phyloP scores from a whole-genome alignment of 257 asterid species.

The Ophiorrhiza pumila region DNA sequence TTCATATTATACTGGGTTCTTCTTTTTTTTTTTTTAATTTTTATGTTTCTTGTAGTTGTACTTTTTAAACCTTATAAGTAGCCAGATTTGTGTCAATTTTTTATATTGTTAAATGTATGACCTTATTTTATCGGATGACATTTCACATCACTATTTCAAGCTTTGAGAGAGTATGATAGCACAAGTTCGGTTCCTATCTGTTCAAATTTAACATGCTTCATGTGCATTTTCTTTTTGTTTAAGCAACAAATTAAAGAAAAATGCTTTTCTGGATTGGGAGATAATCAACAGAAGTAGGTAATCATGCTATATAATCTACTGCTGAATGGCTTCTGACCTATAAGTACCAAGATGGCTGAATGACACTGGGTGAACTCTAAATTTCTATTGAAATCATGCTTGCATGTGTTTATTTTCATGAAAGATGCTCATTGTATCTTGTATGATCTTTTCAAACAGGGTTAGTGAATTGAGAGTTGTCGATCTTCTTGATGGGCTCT shows the following conservation, averaged over 20 bases:
- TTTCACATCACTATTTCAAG: not conserved
- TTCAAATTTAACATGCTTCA: not conserved
- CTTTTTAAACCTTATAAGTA: not conserved
- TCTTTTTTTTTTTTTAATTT: not conserved
- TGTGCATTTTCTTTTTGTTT: not conserved
- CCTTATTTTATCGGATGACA: not conserved
- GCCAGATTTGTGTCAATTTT: not conserved
- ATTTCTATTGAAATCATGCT: not conserved
- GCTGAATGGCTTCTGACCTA: not conserved
- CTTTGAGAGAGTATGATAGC: not conserved
- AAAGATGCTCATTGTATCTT: constrained; percentile 14
- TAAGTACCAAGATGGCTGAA: not conserved
- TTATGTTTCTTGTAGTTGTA: not conserved
- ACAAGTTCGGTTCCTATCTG: not conserved
- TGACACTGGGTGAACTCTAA: not conserved
- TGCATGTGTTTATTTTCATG: not conserved
- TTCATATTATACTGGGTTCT: not conserved
- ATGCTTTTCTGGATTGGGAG: not conserved
- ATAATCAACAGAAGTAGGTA: not conserved
- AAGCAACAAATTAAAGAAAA: not conserved
- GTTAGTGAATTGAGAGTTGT: constrained; percentile 86
- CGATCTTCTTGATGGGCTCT: constrained; percentile 88
- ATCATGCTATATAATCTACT: not conserved
- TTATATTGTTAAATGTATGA: not conserved
- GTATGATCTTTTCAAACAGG: constrained; percentile 41